These are phyloP conservation scores for Acanthamoeba healyi DNA, from an alignment of 208 protist genomes.

Conservation along the genomic window DNA sequence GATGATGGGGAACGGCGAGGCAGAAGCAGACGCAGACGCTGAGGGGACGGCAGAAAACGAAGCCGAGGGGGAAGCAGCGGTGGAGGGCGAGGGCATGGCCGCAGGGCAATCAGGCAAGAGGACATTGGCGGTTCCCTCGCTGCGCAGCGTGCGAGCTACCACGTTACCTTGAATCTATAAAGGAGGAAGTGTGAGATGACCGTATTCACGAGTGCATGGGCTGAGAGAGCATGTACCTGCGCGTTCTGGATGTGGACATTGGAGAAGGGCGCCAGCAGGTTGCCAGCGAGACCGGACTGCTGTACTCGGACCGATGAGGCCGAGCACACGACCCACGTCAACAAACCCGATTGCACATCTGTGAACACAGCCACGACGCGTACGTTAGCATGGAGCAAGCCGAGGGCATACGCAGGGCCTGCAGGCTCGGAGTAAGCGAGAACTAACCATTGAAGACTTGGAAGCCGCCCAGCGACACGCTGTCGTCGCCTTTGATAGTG, in stretches of 20 bases:
- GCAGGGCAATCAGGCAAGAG: background rate
- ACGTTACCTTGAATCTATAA: background rate
- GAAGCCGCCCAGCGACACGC: background rate
- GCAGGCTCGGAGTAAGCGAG: background rate
- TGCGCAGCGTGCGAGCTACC: background rate
- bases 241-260: background rate
- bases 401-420: too few species aligned
- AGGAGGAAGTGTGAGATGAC: too few species aligned
- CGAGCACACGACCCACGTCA: conserved; percentile 33
- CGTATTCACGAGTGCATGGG: background rate
- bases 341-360: background rate
- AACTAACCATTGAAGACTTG: conserved; percentile 10
- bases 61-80: background rate
- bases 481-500: background rate
- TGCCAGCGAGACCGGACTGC: background rate
- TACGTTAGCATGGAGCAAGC: background rate
- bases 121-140: background rate
- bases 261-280: background rate
- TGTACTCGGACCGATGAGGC: background rate
- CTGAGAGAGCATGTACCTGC: background rate
- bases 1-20: background rate
- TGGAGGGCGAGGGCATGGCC: background rate
- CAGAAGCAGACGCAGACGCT: background rate
- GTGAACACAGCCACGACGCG: background rate
- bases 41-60: background rate